Evolutionary conservation across 2,329 filamentous ascomycete species (phyloP), one percentile per base, ranked within the genome.

Genomic region (Penicillium janthinellum): DNA sequence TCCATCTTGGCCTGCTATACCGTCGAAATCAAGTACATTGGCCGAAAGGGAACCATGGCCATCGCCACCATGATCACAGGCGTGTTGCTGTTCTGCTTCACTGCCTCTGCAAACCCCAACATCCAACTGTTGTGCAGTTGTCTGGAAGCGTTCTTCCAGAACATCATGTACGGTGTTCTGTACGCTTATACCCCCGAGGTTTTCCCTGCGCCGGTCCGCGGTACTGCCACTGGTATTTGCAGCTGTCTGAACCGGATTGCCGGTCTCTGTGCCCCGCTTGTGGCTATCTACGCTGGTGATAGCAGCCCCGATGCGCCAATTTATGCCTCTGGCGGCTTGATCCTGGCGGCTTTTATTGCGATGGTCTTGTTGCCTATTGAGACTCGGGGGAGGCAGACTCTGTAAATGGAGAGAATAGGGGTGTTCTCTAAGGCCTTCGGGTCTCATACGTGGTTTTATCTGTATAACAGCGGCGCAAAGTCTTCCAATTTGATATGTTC

Each of bases 1-100:
- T 90, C 88, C 45, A 75, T 95, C 11, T 78, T 95, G 15, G 91
- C 89, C 12, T 89, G 87, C 58, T 91, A 85, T 69, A 86, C 89
- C 1, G 90, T 96, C 57, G 83, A 89, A 45, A 77, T 87, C 37
- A 90, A 89, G 70, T 92, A 81, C 63, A 68, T 86, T 28, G 83
- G 84, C 20, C 81, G 84, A 45, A 85, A 84, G 68, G 81, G 82
- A 14, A 86, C 84, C 2, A 84, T 86, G 79, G 81, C 82, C 15
- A 72, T 82, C 52, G 76, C 80, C 1, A 83, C 83, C 0, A 58
- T 82, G 45, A 74, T 85, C 57, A 84, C 81, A 0, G 83, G 80
- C 8, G 74, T 85, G 17, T 79, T 86, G 58, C 72, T 85, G 31
- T 85, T 84, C 71, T 77, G 82, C 49, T 86, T 85, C 73, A 86